These are phyloP conservation scores for Ophiocordyceps camponoti-rufipedis DNA, from an alignment of 2,329 filamentous ascomycete genomes.

Conservation along the genomic window DNA sequence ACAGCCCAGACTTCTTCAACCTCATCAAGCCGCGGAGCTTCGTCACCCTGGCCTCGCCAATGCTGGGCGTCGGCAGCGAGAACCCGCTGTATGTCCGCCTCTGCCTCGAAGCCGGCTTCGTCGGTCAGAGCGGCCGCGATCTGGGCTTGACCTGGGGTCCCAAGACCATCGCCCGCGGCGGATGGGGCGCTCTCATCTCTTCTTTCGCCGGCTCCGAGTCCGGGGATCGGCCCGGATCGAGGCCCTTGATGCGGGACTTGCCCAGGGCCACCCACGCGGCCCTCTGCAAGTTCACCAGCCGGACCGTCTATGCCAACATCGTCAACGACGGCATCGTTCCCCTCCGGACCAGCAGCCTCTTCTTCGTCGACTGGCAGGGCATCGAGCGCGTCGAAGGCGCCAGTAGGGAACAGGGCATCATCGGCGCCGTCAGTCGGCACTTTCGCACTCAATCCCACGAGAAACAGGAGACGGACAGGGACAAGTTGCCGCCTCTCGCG, in stretches of 20 bases:
- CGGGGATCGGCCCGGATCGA: constrained; percentile 55
- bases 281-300: constrained; percentile 70
- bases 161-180: constrained; percentile 66
- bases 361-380: constrained; percentile 94
- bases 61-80: constrained; percentile 86
- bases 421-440: constrained; percentile 72
- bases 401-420: constrained; percentile 72
- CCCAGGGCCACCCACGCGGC: constrained; percentile 83
- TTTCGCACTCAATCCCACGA: constrained; percentile 51
- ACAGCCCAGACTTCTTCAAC: constrained; percentile 80
- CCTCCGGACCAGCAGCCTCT: constrained; percentile 79
- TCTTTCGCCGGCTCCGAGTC: constrained; percentile 49
- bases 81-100: constrained; percentile 97
- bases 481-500: constrained; percentile 18
- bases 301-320: constrained; percentile 93
- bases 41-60: constrained; percentile 69
- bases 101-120: constrained; percentile 84
- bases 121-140: constrained; percentile 87
- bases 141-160: constrained; percentile 87
- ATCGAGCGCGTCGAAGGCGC: constrained; percentile 89
- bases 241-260: constrained; percentile 73
- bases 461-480: constrained; percentile 44
- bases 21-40: constrained; percentile 80
- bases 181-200: constrained; percentile 76
- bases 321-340: constrained; percentile 97